A percentile compares a stretch with the other conserved stretches of the same genome.
Evolutionary conservation across 2,329 filamentous ascomycete genomes (phyloP).

Genomic region (Scedosporium aurantiacum): DNA sequence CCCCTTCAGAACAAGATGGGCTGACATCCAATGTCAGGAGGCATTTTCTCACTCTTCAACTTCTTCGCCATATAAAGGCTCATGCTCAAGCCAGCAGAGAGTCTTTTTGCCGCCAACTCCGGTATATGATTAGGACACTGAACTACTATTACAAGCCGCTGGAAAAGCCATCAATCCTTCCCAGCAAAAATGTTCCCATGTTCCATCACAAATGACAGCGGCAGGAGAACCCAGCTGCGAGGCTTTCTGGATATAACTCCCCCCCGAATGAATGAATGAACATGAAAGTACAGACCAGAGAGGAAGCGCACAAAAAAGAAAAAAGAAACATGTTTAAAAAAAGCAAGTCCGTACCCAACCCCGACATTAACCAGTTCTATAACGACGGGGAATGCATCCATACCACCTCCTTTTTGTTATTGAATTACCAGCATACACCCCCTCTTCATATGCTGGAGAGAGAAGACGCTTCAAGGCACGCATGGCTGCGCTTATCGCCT

Average conservation of each 20-base stretch:
- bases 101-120: constrained; percentile 4
- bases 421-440: background rate
- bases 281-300: constrained; percentile 1
- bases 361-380: constrained; percentile 2
- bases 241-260: background rate
- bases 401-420: background rate
- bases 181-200: constrained; percentile 6
- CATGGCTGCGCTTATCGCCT: background rate
- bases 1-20: too few species aligned
- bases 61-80: background rate
- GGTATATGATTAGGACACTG: constrained; percentile 7
- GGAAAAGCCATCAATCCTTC: constrained; percentile 4
- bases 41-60: background rate
- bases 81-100: background rate
- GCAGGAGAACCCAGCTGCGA: background rate
- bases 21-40: too few species aligned
- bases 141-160: constrained; percentile 7
- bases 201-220: background rate
- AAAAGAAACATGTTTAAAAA: background rate
- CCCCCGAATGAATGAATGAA: background rate
- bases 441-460: background rate
- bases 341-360: constrained; percentile 4
- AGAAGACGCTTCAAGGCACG: background rate
- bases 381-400: background rate
- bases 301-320: background rate